Evolutionary conservation across 169 alveolate species (phyloP).

Genomic region (Blepharisma undulans): DNA sequence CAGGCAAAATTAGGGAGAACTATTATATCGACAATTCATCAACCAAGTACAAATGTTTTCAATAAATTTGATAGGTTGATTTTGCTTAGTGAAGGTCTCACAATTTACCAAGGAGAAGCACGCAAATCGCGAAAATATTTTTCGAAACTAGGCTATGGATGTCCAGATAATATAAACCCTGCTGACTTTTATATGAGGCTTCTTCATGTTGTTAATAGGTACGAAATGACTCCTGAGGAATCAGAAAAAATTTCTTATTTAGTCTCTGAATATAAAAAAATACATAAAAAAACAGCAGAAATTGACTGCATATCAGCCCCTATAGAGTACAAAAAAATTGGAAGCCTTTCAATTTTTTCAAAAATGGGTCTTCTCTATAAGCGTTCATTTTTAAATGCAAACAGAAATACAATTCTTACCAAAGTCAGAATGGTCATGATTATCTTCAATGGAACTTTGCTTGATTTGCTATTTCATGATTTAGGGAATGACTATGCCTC

Average conservation of each 20-base stretch:
- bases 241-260: conserved; percentile 36
- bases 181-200: conserved; percentile 59
- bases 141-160: conserved; percentile 53
- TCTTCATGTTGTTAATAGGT: not conserved
- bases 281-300: not conserved
- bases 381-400: not conserved
- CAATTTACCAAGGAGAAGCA: conserved; percentile 65
- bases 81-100: conserved; percentile 68
- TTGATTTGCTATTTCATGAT: not conserved
- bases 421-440: conserved; percentile 36
- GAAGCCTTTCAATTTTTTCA: not conserved
- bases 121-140: conserved; percentile 42
- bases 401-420: conserved; percentile 41
- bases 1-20: conserved; percentile 57
- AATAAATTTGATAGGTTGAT: conserved; percentile 74
- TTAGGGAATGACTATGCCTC: not conserved
- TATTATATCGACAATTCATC: conserved; percentile 64
- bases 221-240: not conserved
- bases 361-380: not conserved
- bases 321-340: no score
- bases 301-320: not conserved
- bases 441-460: not conserved
- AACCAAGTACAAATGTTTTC: conserved; percentile 73
- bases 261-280: conserved; percentile 72
- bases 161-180: conserved; percentile 66